Evolutionary conservation across 2,329 filamentous ascomycete genomes (phyloP).

Genomic region (Coniosporium tulheliwenetii): DNA sequence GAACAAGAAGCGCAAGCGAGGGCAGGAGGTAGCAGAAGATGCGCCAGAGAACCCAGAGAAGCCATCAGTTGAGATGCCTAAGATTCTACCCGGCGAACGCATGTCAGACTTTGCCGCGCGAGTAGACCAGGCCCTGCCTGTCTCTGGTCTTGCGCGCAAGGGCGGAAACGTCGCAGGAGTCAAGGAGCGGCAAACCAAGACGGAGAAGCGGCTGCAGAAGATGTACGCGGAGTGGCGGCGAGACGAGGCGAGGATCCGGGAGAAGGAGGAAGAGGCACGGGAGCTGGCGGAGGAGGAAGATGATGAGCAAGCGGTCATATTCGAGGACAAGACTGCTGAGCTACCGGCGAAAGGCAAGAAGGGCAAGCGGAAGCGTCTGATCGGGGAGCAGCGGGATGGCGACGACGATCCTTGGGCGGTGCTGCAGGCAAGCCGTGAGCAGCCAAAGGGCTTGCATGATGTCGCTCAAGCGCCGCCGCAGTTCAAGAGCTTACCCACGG

Average conservation of each 20-base stretch:
- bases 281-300: constrained; percentile 50
- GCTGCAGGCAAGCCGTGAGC: constrained; percentile 50
- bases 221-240: constrained; percentile 43
- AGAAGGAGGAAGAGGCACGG: constrained; percentile 63
- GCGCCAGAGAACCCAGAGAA: constrained; percentile 7
- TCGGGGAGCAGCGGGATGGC: constrained; percentile 31
- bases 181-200: constrained; percentile 59
- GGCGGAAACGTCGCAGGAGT: constrained; percentile 49
- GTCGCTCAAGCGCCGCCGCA: constrained; percentile 64
- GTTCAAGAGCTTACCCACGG: constrained; percentile 45
- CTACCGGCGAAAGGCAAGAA: constrained; percentile 39
- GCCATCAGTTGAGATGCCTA: constrained; percentile 31
- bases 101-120: constrained; percentile 67
- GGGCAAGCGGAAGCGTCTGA: constrained; percentile 24
- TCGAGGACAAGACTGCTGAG: constrained; percentile 47
- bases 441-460: constrained; percentile 32
- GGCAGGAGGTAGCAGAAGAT: constrained; percentile 6
- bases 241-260: constrained; percentile 40
- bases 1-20: constrained; percentile 32
- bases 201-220: constrained; percentile 60
- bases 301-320: constrained; percentile 44
- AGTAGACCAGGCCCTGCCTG: constrained; percentile 70
- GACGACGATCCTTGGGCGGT: constrained; percentile 65
- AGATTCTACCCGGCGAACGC: constrained; percentile 70
- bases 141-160: constrained; percentile 48